Conservation (phyloP, 75 land plant genomes). For the Selaginella moellendorffii region DNA sequence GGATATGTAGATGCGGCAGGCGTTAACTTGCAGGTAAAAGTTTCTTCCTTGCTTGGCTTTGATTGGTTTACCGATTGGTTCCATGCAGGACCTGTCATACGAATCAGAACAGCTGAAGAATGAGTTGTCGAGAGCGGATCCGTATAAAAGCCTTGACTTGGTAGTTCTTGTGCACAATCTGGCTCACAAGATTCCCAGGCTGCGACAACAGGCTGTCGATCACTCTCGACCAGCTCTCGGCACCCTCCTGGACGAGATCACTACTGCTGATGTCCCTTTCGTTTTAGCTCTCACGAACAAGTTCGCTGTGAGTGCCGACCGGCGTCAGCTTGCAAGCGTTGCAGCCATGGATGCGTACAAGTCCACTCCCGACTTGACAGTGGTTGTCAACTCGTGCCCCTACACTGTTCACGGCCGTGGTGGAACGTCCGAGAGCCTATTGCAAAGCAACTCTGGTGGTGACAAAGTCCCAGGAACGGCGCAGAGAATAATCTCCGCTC, state of each 20-base stretch:
- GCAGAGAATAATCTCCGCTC: slow-evolving; percentile 41
- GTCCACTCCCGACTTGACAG: slow-evolving; percentile 40
- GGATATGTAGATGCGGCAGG: slow-evolving; percentile 61
- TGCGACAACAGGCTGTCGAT: slow-evolving; percentile 23
- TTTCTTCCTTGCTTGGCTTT: slow-evolving; percentile 3
- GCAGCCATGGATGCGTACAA: slow-evolving; percentile 61
- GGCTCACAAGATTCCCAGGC: slow-evolving; percentile 57
- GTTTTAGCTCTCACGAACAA: slow-evolving; percentile 87
- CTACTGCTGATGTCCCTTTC: slow-evolving; percentile 59
- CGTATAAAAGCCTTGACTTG: slow-evolving; percentile 53
- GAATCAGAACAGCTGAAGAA: slow-evolving; percentile 51
- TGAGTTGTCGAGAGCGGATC: slow-evolving; percentile 52
- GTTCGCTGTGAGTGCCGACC: slow-evolving; percentile 88
- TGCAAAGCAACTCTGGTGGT: not conserved
- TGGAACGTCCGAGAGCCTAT: slow-evolving; percentile 6
- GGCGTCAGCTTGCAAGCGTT: slow-evolving; percentile 47
- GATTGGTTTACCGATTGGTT: not conserved
- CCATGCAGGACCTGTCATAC: slow-evolving; percentile 46
- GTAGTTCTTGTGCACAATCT: slow-evolving; percentile 86
- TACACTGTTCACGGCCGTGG: slow-evolving; percentile 34
- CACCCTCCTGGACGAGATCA: slow-evolving; percentile 60
- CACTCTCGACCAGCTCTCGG: slow-evolving; percentile 49
- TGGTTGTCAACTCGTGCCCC: slow-evolving; percentile 66
- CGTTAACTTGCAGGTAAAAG: slow-evolving; percentile 62
- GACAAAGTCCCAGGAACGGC: slow-evolving; percentile 11